Evolutionary conservation across 192 early-diverging fungal genomes (phyloP), one percentile per base, ranked within the genome.

Genomic region (Entomortierella beljakovae): DNA sequence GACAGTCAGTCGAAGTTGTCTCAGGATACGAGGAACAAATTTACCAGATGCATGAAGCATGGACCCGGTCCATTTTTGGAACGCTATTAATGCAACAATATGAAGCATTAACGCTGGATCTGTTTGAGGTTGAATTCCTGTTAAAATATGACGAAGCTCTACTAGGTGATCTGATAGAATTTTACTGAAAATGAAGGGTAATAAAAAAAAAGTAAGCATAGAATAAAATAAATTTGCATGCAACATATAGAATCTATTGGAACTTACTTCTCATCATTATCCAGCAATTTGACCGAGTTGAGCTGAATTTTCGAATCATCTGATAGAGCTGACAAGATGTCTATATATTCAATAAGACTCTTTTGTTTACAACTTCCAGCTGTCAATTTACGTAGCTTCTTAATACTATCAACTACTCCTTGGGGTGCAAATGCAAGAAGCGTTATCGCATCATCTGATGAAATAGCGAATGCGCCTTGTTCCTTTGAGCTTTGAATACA

Each of bases 11-110:
- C 75, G 75, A 22, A 79, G 57, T 8, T 79, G 75, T 31, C 75
- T 58, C 38, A 70, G 23, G 56, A 70, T 65, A 10, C 75, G 75
- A 7, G 75, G 75, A 13, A 79, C 75, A 32, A 64, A 70, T 22
- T 79, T 79, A 23, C 75, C 75, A 42, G 75, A 79, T 25, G 75
- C 75, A 31, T 79, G 75, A 15, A 79, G 61, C 75, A 79, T 79
- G 35, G 7, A 49, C 0, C 62, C 75, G 0, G 75, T 79, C 67
- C 66, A 65, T 11, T 38, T 51, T 34, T 79, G 75, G 31, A 79
- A 79, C 0, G 49, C 62, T 11, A 79, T 79, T 35, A 79, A 18
- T 11, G 75, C 50, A 7, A 79, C 75, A 20, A 79, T 70, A 33
- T 79, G 75, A 23, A 79, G 25, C 68, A 70, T 70, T n/a, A 79